Evolutionary conservation across 1,284 basidiomycete genomes (phyloP).

Genomic region (Singerocomus inundabilis): DNA sequence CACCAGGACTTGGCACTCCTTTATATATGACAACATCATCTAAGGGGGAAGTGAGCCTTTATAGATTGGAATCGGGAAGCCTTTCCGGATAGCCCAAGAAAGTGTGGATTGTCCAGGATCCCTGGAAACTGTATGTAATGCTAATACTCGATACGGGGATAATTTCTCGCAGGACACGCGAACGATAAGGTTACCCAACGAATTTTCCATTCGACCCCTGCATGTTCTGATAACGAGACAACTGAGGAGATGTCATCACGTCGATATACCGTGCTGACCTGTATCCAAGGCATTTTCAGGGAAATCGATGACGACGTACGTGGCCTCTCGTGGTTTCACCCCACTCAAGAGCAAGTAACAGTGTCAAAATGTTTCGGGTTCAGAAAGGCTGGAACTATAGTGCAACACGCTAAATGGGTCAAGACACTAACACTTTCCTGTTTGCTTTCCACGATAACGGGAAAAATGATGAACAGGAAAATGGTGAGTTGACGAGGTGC

Average conservation of each 20-base stretch:
- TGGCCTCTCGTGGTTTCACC: too few relatives aligned
- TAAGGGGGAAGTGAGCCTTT: background rate
- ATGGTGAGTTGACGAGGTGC: background rate
- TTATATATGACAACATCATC: slow-evolving; percentile 1
- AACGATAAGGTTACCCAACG: background rate
- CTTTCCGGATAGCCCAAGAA: background rate
- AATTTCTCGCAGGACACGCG: slow-evolving; percentile 4
- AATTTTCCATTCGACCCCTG: background rate
- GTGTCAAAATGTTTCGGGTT: too few relatives aligned
- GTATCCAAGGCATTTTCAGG: background rate
- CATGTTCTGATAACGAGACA: background rate
- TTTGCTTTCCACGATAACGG: too few relatives aligned
- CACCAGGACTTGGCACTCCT: background rate
- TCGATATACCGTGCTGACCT: background rate
- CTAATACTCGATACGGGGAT: background rate
- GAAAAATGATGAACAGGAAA: too few relatives aligned
- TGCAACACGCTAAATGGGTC: too few relatives aligned
- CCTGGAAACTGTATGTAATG: background rate
- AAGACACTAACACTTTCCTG: too few relatives aligned
- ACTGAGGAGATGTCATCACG: background rate
- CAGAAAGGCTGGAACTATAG: too few relatives aligned
- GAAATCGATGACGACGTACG: too few relatives aligned
- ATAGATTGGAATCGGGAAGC: too few relatives aligned
- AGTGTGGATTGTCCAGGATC: background rate
- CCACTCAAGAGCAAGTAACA: too few relatives aligned